Evolutionary conservation across 371 early-diverging fungal genomes (phyloP).

Genomic region (Syncephalastrum contaminatum): DNA sequence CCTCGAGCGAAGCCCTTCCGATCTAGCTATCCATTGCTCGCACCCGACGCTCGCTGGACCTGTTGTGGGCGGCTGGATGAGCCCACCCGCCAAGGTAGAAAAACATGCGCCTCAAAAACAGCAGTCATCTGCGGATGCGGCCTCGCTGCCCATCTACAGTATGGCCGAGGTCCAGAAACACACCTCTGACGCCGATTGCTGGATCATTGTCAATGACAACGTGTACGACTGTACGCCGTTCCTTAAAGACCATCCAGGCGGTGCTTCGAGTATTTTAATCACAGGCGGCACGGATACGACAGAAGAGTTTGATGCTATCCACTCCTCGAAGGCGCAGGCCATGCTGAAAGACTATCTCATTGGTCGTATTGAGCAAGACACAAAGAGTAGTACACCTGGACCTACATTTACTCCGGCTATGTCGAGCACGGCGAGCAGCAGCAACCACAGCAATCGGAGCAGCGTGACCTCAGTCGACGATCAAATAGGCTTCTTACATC

Average conservation of each 20-base stretch:
- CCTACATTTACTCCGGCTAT: conserved; percentile 10
- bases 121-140: background rate
- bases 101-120: background rate
- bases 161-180: conserved; percentile 74
- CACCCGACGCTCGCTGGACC: conserved; percentile 54
- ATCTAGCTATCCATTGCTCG: conserved; percentile 33
- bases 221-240: conserved; percentile 92
- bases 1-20: conserved; percentile 20
- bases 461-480: conserved; percentile 13
- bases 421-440: conserved; percentile 7
- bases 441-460: conserved; percentile 1
- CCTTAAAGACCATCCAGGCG: conserved; percentile 89
- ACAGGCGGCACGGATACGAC: conserved; percentile 76
- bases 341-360: conserved; percentile 61
- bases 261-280: conserved; percentile 63
- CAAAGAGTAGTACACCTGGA: background rate
- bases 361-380: conserved; percentile 54
- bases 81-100: background rate
- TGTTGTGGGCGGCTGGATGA: conserved; percentile 53
- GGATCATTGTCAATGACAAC: conserved; percentile 78
- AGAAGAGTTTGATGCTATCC: conserved; percentile 88
- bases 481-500: conserved; percentile 25
- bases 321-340: conserved; percentile 76
- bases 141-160: conserved; percentile 29
- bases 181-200: conserved; percentile 68